phyloP scores from a whole-genome alignment of 2,329 filamentous ascomycete genomes.

The Cladosporium sp. region DNA sequence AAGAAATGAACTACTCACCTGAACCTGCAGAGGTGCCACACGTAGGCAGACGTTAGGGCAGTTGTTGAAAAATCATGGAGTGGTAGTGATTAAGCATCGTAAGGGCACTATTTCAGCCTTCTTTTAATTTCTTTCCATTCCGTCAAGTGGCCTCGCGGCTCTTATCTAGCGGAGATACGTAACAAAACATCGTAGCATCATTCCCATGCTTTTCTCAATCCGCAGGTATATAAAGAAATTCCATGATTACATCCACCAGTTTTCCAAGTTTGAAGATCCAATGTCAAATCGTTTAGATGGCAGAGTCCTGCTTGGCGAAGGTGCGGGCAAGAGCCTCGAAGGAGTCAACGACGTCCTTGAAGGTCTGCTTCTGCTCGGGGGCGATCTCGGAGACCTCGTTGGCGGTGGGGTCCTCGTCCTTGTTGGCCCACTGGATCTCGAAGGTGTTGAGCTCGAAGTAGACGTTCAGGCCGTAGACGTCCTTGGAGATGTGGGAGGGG shows the following conservation, averaged over 20 bases:
- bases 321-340: conserved; percentile 38
- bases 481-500: conserved; percentile 34
- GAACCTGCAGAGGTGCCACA: too few relatives aligned
- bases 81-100: not conserved
- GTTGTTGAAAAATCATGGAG: too few relatives aligned
- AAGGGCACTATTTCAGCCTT: conserved; percentile 5
- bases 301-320: conserved; percentile 38
- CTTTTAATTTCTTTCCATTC: conserved; percentile 1
- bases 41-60: too few relatives aligned
- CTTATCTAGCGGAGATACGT: conserved; percentile 10
- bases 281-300: conserved; percentile 23
- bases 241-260: not conserved
- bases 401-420: conserved; percentile 34
- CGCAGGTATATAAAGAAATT: not conserved
- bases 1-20: too few relatives aligned
- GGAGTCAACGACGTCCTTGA: conserved; percentile 39
- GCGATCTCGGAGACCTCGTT: conserved; percentile 31
- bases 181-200: conserved; percentile 7
- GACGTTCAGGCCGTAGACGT: conserved; percentile 36
- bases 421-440: conserved; percentile 40
- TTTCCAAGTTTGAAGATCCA: not conserved
- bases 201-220: not conserved
- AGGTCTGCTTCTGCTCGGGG: conserved; percentile 39
- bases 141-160: conserved; percentile 11
- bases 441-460: conserved; percentile 39